Percentiles rank a stretch among this genome's conserved stretches.
Conservation (phyloP, 352 stramenopile species). For the Thraustochytrium sp. region DNA sequence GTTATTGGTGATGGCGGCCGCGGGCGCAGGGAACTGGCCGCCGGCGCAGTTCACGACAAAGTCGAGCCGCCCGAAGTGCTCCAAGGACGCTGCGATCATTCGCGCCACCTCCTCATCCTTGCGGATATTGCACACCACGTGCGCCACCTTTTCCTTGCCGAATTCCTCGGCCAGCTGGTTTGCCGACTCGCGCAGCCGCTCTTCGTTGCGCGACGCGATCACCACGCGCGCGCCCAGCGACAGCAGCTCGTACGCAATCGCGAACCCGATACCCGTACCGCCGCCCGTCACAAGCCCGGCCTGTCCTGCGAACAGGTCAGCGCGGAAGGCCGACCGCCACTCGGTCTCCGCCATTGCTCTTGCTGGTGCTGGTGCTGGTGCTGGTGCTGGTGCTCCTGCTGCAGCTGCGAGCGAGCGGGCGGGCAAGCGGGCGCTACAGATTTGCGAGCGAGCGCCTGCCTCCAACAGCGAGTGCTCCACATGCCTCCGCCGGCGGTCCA, state of each 20-base stretch:
- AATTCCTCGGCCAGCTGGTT: conserved; percentile 47
- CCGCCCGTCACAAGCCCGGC: conserved; percentile 74
- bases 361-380: too few relatives aligned
- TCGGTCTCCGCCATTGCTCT: too few relatives aligned
- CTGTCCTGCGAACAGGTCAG: conserved; percentile 29
- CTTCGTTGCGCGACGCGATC: conserved; percentile 69
- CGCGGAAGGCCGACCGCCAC: neutral
- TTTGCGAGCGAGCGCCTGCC: too few relatives aligned
- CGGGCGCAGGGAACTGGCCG: conserved; percentile 80
- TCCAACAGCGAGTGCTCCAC: too few relatives aligned
- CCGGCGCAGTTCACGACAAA: conserved; percentile 88
- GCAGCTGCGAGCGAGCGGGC: too few relatives aligned
- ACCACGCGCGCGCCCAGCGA: conserved; percentile 68
- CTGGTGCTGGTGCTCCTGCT: too few relatives aligned
- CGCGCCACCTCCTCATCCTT: conserved; percentile 63
- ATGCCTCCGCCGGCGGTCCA: too few relatives aligned
- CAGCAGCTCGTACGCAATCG: conserved; percentile 65
- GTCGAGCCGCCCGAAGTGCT: conserved; percentile 73
- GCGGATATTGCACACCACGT: conserved; percentile 56
- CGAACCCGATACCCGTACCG: conserved; percentile 73
- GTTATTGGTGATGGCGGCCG: conserved; percentile 76
- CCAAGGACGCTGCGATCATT: conserved; percentile 64
- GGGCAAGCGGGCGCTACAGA: too few relatives aligned
- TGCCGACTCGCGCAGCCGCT: conserved; percentile 53
- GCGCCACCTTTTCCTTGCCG: conserved; percentile 47